A percentile compares a stretch with the other conserved stretches of the same genome.
Evolutionary conservation across 164 flowering plant genomes (phyloP).

Genomic region (Malania oleifera): DNA sequence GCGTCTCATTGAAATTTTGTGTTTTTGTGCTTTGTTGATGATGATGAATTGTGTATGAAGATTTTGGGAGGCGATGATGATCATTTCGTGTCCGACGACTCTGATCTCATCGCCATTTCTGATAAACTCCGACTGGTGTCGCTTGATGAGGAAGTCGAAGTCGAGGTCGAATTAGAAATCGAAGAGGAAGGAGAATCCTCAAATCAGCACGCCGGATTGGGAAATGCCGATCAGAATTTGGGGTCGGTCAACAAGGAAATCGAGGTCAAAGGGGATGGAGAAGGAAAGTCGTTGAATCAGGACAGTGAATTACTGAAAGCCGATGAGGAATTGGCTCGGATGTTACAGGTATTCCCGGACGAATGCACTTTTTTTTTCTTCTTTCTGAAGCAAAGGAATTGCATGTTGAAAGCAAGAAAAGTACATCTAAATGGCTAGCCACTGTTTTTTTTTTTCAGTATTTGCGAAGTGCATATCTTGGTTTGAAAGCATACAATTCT

Average conservation of each 20-base stretch:
- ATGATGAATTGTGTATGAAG: slow-evolving; percentile 21
- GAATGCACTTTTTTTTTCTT: background rate
- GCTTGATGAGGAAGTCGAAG: slow-evolving; percentile 26
- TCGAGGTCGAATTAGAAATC: slow-evolving; percentile 3
- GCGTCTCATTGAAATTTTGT: background rate
- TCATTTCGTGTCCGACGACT: slow-evolving; percentile 41
- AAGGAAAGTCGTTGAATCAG: background rate
- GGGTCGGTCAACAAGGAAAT: too few relatives aligned
- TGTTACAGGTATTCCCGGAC: slow-evolving; percentile 57
- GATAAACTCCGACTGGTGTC: slow-evolving; percentile 56
- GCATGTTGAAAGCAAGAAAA: too few relatives aligned
- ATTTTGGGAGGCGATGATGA: slow-evolving; percentile 45
- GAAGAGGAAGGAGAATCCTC: background rate
- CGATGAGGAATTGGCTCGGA: slow-evolving; percentile 88
- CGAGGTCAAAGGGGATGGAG: background rate
- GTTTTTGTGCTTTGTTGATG: background rate
- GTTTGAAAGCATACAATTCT: too few relatives aligned
- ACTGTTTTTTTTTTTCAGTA: too few relatives aligned
- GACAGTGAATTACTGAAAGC: slow-evolving; percentile 27
- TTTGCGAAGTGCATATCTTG: too few relatives aligned
- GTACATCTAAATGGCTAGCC: too few relatives aligned
- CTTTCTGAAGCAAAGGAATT: background rate
- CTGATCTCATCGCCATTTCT: slow-evolving; percentile 52
- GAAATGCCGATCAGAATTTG: too few relatives aligned
- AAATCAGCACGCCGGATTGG: too few relatives aligned